Conservation (phyloP, 805 yeast species). For the Cephaloascus albidus region DNA sequence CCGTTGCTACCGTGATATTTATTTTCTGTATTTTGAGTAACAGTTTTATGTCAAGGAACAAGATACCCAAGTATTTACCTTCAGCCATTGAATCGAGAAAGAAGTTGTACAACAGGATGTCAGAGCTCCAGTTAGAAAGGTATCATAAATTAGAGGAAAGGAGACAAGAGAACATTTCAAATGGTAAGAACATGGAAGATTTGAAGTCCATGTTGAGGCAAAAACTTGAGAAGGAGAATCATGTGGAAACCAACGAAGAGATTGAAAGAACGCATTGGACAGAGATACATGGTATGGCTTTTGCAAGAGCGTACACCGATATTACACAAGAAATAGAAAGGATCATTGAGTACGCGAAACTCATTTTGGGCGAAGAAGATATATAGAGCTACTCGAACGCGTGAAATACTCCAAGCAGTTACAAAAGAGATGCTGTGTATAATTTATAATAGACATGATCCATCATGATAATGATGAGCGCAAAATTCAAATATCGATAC, state of each 20-base stretch:
- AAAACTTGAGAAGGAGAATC: slow-evolving; percentile 1
- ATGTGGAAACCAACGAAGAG: slow-evolving; percentile 1
- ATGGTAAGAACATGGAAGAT: background rate
- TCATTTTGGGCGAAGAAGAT: slow-evolving; percentile 33
- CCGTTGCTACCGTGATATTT: slow-evolving; percentile 35
- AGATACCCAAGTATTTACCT: slow-evolving; percentile 35
- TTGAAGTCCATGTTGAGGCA: background rate
- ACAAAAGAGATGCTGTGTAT: too few species aligned
- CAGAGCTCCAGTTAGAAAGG: slow-evolving; percentile 13
- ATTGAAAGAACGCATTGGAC: slow-evolving; percentile 29
- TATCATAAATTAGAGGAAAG: background rate
- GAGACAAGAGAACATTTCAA: slow-evolving; percentile 2
- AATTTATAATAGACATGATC: too few species aligned
- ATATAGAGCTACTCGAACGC: background rate
- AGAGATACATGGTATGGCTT: slow-evolving; percentile 39
- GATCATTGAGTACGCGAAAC: slow-evolving; percentile 24
- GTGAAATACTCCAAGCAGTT: too few species aligned
- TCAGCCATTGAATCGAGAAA: slow-evolving; percentile 32
- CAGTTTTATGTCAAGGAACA: slow-evolving; percentile 24
- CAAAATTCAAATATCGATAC: too few species aligned
- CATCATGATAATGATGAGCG: too few species aligned
- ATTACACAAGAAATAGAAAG: slow-evolving; percentile 32
- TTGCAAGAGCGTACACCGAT: slow-evolving; percentile 36
- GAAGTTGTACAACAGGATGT: slow-evolving; percentile 28
- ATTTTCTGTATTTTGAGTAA: slow-evolving; percentile 32